These are phyloP conservation scores for Boletellus sp. DNA, from an alignment of 768 basidiomycete species.

Conservation along the genomic window DNA sequence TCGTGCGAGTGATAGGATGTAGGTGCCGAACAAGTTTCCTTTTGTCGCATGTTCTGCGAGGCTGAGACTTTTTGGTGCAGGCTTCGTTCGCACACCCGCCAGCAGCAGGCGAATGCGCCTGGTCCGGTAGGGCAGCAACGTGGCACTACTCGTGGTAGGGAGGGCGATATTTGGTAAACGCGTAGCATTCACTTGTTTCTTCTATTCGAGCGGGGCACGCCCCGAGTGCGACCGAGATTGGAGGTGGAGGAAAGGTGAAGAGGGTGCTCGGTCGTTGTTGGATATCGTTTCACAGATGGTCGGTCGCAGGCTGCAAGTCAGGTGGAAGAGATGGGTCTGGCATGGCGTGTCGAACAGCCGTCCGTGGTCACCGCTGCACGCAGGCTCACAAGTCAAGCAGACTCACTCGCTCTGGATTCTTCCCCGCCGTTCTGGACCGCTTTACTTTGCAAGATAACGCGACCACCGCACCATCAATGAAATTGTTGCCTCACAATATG, in stretches of 20 bases:
- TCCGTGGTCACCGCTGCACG: slow-evolving; percentile 3
- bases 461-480: slow-evolving; percentile 28
- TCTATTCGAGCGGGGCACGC: slow-evolving; percentile 37
- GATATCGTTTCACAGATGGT: slow-evolving; percentile 34
- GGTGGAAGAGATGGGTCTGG: slow-evolving; percentile 18
- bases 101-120: slow-evolving; percentile 60
- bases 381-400: slow-evolving; percentile 19
- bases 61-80: slow-evolving; percentile 36
- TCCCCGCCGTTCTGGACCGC: slow-evolving; percentile 14
- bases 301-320: slow-evolving; percentile 25
- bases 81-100: slow-evolving; percentile 84
- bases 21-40: slow-evolving; percentile 35
- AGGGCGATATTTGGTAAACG: slow-evolving; percentile 46
- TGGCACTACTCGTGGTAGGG: slow-evolving; percentile 37
- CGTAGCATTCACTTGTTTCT: slow-evolving; percentile 26
- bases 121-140: slow-evolving; percentile 47
- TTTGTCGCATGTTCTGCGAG: slow-evolving; percentile 9
- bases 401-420: slow-evolving; percentile 9
- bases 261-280: slow-evolving; percentile 34
- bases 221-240: slow-evolving; percentile 44
- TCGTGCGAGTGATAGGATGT: slow-evolving; percentile 80
- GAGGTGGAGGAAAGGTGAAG: slow-evolving; percentile 35
- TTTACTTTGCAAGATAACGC: slow-evolving; percentile 18
- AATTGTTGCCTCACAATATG: slow-evolving; percentile 38
- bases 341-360: slow-evolving; percentile 21